phyloP scores from a whole-genome alignment of 768 basidiomycete genomes.

The Suillus variegatus region DNA sequence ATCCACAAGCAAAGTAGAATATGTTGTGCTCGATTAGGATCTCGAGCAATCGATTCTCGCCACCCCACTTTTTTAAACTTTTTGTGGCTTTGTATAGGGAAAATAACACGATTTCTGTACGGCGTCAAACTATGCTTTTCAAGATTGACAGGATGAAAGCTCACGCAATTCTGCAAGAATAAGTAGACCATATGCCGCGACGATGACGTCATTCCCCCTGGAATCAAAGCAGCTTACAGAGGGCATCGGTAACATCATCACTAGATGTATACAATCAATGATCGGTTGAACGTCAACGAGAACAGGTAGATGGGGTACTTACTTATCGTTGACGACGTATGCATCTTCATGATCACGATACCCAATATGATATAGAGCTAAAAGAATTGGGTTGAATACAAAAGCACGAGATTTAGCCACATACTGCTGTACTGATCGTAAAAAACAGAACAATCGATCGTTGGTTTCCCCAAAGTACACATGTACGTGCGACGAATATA shows the following conservation, averaged over 20 bases:
- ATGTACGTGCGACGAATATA: neutral
- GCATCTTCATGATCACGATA: neutral
- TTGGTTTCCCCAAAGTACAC: neutral
- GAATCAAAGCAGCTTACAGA: neutral
- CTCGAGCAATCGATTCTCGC: neutral
- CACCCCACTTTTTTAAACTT: neutral
- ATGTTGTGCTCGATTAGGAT: slow-evolving; percentile 1
- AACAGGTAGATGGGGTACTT: neutral
- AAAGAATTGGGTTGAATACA: neutral
- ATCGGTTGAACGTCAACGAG: neutral
- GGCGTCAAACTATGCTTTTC: neutral
- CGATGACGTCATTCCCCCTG: neutral
- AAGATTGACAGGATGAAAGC: neutral
- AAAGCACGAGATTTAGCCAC: neutral
- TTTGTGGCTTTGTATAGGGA: neutral
- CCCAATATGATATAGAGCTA: neutral
- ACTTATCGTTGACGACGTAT: neutral
- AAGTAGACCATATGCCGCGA: neutral
- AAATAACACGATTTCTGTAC: neutral
- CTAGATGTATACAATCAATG: neutral
- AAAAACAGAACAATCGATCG: neutral
- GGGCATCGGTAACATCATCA: neutral
- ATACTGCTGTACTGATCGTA: neutral
- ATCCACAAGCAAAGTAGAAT: slow-evolving; percentile 3
- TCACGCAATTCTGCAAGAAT: neutral